Conservation (phyloP, 345 rosid genomes). For the Salix viminalis region DNA sequence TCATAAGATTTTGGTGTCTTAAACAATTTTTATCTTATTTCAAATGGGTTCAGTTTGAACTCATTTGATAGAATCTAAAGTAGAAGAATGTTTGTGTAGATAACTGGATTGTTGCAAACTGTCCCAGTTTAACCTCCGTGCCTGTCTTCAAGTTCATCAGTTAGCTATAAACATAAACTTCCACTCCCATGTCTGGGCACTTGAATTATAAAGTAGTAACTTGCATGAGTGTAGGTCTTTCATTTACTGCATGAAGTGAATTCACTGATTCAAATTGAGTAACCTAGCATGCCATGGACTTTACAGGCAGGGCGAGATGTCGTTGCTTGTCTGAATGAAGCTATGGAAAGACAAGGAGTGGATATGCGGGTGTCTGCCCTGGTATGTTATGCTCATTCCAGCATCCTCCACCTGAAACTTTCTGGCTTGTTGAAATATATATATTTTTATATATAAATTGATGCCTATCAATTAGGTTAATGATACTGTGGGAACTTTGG, state of each 20-base stretch:
- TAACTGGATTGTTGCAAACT: neutral
- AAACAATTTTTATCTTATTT: neutral
- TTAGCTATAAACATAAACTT: too few species aligned
- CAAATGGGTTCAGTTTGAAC: neutral
- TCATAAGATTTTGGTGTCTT: neutral
- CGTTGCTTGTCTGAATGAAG: slow-evolving; percentile 79
- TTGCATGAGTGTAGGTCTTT: neutral
- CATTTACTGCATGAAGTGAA: neutral
- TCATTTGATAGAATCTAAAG: neutral
- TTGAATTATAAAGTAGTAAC: neutral
- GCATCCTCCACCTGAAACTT: neutral
- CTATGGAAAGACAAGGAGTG: slow-evolving; percentile 59
- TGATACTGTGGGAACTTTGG: slow-evolving; percentile 75
- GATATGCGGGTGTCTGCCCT: slow-evolving; percentile 79
- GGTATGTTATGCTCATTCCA: slow-evolving; percentile 32
- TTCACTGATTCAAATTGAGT: neutral
- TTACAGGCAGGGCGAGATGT: slow-evolving; percentile 71
- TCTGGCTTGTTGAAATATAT: neutral
- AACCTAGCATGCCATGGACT: neutral
- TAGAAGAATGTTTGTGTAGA: too few species aligned
- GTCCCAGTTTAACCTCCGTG: too few species aligned
- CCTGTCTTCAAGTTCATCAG: too few species aligned
- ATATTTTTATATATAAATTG: neutral
- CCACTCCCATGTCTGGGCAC: neutral
- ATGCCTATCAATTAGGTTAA: slow-evolving; percentile 47